phyloP scores from a whole-genome alignment of 1,284 basidiomycete genomes.

The Ceratobasidium sp. region DNA sequence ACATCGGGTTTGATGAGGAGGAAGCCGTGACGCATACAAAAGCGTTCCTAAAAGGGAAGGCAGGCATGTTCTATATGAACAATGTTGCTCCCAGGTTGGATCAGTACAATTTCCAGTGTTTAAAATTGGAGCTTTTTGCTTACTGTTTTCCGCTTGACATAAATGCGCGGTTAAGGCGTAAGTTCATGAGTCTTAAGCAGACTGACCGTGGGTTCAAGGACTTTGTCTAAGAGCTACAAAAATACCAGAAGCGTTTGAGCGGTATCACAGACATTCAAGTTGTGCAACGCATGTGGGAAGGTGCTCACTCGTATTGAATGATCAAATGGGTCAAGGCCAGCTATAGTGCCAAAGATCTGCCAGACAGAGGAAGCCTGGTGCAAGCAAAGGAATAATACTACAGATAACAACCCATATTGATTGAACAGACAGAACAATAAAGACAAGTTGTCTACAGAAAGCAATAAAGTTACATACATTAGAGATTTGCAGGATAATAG shows the following conservation, averaged over 20 bases:
- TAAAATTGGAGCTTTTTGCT: slow-evolving; percentile 57
- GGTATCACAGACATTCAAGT: slow-evolving; percentile 21
- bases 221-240: slow-evolving; percentile 50
- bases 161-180: slow-evolving; percentile 50
- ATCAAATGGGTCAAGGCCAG: slow-evolving; percentile 42
- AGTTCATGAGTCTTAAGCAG: slow-evolving; percentile 51
- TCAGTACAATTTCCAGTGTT: not conserved
- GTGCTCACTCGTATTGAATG: slow-evolving; percentile 34
- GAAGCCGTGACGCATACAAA: slow-evolving; percentile 27
- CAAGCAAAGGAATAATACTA: not conserved
- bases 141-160: slow-evolving; percentile 64
- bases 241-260: not conserved
- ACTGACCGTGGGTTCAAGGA: slow-evolving; percentile 47
- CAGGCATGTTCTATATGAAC: slow-evolving; percentile 31
- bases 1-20: slow-evolving; percentile 19
- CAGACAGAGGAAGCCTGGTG: slow-evolving; percentile 25
- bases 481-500: not conserved
- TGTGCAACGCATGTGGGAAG: slow-evolving; percentile 40
- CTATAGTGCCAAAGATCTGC: slow-evolving; percentile 18
- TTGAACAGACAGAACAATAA: not conserved
- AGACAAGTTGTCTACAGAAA: not conserved
- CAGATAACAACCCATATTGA: not conserved
- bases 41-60: slow-evolving; percentile 40
- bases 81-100: slow-evolving; percentile 19
- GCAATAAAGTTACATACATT: not conserved